Evolutionary conservation across 169 alveolate species (phyloP), one percentile per base, ranked within the genome.

Genomic region (Plasmodium adleri): DNA sequence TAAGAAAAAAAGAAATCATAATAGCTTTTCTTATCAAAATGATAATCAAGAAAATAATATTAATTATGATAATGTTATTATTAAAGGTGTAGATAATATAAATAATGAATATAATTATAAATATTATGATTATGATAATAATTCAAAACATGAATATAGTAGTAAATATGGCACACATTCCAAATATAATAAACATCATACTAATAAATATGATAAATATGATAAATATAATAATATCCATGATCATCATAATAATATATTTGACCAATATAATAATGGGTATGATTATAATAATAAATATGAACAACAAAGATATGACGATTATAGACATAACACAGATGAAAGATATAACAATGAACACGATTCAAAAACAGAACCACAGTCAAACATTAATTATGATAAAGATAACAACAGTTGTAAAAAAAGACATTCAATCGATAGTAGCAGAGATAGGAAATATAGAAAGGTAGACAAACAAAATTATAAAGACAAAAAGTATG

Each of bases 401-500:
- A 20, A 74, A 39, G 88, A 20, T 20, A 20, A 63, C 8, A 74
- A 75, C 3, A 75, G 22, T 49, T 75, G 63, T 26, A 62, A 66
- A 67, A 75, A 75, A 56, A 63, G 74, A 67, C 26, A 39, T 47
- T 60, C 88, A 10, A 28, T 62, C 49, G 88, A 63, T 20, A 20
- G 22, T n/a, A 75, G 88, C 59, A 75, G 88, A 58, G 88, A 75
- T 26, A 62, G 88, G 68, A 75, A 75, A 54, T 49, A 75, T 39
- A 75, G 75, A 54, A 75, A 75, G 49, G 2, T 43, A 50, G 88
- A 75, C 39, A 49, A 66, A 22, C 54, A 63, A 52, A 45, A 75
- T 39, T 47, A 75, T 26, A 75, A 49, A 45, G 88, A 63, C 24
- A 75, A 67, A 49, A 75, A 75, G 52, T n/a, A 58, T 24, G 88